Base-by-base conservation (phyloP, 2,329 filamentous ascomycete genomes). In the Pestalotiopsis sp. region DNA sequence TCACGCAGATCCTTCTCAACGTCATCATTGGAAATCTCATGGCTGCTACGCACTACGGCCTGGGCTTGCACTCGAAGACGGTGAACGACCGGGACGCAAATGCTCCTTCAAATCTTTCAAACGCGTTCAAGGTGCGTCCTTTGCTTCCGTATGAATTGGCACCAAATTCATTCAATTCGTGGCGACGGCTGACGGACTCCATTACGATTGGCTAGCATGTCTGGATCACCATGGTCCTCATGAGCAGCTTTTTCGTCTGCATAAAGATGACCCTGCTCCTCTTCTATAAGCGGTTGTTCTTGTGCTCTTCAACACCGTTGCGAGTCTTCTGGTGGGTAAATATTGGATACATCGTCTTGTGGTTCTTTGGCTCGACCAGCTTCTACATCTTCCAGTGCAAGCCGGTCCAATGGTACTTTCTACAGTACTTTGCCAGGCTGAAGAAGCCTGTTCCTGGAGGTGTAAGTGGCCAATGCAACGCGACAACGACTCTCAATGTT, bases 171-270 rank as follows among this genome's bases (percentile, higher is more conserved):
- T 9, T n/a, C 56, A 27, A 27, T 27, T 13, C 9, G 4, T 4
- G 25, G 56, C 2, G 12, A 11, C 52, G 20, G 17, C 12, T 61
- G 6, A n/a, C n/a, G n/a, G n/a, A 49, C 17, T 12, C 12, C 23
- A 67, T 2, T 1, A 13, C 20, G 12, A 23, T 13, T 7, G 45
- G 60, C 68, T 72, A 75, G 74, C 73, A 75, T 70, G 61, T 75
- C 23, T 75, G 74, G 74, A 73, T 75, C 9, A 75, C 72, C 23
- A 75, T 75, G 74, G 73, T 75, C 17, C 65, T 75, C n/a, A 75
- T 75, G 74, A 69, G 66, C 31, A 68, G 71, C 38, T 75, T 74
- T 62, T 75, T 75, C 39, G 58, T 67, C 58, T 70, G 69, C 52
- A 73, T 75, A 66, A 75, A 75, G 66, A 71, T 75, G 73, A 74